These are phyloP conservation scores for Entrophospora sp. DNA, from an alignment of 192 early-diverging fungal genomes.

Conservation along the genomic window DNA sequence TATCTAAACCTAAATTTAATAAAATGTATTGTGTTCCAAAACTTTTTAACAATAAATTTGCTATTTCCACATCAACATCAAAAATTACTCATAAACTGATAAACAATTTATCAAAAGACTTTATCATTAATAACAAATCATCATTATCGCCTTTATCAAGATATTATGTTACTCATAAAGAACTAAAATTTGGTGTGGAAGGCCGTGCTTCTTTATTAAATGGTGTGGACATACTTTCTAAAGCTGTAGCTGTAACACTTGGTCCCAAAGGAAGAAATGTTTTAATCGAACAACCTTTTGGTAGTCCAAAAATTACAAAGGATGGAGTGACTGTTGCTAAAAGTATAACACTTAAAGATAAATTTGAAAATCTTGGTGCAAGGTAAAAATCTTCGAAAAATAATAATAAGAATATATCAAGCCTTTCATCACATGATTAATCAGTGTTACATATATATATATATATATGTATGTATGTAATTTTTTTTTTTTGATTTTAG, in stretches of 20 bases:
- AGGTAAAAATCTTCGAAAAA: too few relatives aligned
- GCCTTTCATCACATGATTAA: too few relatives aligned
- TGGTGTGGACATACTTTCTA: slow-evolving; percentile 96
- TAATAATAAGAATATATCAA: too few relatives aligned
- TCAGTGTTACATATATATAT: background rate
- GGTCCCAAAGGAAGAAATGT: slow-evolving; percentile 99
- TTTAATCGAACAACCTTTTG: slow-evolving; percentile 96
- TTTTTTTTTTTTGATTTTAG: slow-evolving; percentile 23
- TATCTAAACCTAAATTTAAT: too few relatives aligned
- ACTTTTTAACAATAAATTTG: too few relatives aligned
- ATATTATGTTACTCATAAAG: slow-evolving; percentile 88
- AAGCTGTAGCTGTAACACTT: slow-evolving; percentile 97
- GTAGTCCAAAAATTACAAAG: slow-evolving; percentile 99
- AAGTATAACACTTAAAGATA: slow-evolving; percentile 92
- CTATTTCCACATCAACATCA: too few relatives aligned
- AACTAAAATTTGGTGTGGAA: slow-evolving; percentile 93
- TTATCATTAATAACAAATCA: too few relatives aligned
- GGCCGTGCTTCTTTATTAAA: slow-evolving; percentile 84
- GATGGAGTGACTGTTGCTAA: slow-evolving; percentile 99
- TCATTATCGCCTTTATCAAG: slow-evolving; percentile 29
- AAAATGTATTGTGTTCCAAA: too few relatives aligned
- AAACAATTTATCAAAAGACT: too few relatives aligned
- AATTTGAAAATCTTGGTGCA: slow-evolving; percentile 99
- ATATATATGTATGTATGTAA: background rate
- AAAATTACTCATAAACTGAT: too few relatives aligned